Percentiles rank a stretch among this genome's conserved stretches.
phyloP scores from a whole-genome alignment of 306 rosid species.

The Rosa persica region DNA sequence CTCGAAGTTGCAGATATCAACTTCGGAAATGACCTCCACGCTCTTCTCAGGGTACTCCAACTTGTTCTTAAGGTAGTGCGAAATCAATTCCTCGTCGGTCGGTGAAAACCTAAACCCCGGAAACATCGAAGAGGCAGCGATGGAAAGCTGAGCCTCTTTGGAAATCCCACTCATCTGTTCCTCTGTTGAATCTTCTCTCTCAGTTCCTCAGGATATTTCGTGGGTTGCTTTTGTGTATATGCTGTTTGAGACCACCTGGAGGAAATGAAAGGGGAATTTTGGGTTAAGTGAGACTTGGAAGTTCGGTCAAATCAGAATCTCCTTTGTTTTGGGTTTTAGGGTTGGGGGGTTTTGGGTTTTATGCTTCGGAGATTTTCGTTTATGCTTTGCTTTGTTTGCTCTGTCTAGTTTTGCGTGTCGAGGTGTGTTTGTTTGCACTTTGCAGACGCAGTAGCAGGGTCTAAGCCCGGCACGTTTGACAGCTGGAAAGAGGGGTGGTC shows the following conservation, averaged over 20 bases:
- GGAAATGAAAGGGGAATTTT: neutral
- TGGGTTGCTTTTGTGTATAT: neutral
- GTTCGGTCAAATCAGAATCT: neutral
- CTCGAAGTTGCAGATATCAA: constrained; percentile 79
- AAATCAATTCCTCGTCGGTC: constrained; percentile 84
- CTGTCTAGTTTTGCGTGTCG: neutral
- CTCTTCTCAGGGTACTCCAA: constrained; percentile 51
- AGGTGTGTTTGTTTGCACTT: neutral
- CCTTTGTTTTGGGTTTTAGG: neutral
- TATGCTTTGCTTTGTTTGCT: neutral
- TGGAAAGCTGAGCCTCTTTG: constrained; percentile 56
- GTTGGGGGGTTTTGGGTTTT: neutral
- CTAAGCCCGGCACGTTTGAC: neutral
- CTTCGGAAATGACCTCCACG: constrained; percentile 75
- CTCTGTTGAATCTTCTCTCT: neutral
- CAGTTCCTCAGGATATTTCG: too few species aligned
- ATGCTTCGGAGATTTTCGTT: too few species aligned
- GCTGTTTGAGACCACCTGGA: neutral
- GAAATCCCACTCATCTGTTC: constrained; percentile 37
- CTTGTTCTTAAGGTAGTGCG: constrained; percentile 75
- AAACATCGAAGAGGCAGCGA: constrained; percentile 72
- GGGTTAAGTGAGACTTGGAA: neutral
- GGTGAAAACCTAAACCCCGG: constrained; percentile 97
- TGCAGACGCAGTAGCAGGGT: neutral
- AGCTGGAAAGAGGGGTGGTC: neutral